These are phyloP conservation scores for Metschnikowia borealis DNA, from an alignment of 805 yeast species.

Conservation along the genomic window DNA sequence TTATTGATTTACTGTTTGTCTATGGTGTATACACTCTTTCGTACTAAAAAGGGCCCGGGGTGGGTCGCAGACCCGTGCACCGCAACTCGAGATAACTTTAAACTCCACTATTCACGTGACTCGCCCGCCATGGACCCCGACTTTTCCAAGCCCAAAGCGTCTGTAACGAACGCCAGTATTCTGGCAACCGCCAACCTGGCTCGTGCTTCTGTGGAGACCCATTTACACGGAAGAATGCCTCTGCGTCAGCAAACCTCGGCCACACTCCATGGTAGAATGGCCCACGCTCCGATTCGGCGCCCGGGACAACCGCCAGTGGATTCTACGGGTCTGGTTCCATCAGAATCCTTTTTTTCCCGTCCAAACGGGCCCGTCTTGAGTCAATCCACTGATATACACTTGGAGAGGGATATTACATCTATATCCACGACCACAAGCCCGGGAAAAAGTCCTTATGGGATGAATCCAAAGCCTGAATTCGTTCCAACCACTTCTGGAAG, in stretches of 20 bases:
- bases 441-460: no score
- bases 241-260: constrained; percentile 11
- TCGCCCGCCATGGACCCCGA: not conserved
- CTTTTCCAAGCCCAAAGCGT: not conserved
- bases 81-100: not conserved
- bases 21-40: no score
- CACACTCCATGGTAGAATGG: constrained; percentile 9
- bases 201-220: constrained; percentile 30
- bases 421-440: no score
- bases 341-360: not conserved
- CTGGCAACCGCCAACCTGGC: not conserved
- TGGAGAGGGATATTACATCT: no score
- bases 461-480: no score
- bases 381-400: not conserved
- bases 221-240: constrained; percentile 41
- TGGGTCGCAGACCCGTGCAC: not conserved
- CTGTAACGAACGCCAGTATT: constrained; percentile 13
- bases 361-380: not conserved
- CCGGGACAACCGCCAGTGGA: not conserved
- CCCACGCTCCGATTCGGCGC: not conserved
- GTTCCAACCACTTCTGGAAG: no score
- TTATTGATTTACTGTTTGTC: no score
- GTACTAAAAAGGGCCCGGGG: no score
- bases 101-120: not conserved
- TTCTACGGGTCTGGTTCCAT: not conserved